Evolutionary conservation across 495 filamentous ascomycete genomes (phyloP).

Genomic region (Parmelia sp.): DNA sequence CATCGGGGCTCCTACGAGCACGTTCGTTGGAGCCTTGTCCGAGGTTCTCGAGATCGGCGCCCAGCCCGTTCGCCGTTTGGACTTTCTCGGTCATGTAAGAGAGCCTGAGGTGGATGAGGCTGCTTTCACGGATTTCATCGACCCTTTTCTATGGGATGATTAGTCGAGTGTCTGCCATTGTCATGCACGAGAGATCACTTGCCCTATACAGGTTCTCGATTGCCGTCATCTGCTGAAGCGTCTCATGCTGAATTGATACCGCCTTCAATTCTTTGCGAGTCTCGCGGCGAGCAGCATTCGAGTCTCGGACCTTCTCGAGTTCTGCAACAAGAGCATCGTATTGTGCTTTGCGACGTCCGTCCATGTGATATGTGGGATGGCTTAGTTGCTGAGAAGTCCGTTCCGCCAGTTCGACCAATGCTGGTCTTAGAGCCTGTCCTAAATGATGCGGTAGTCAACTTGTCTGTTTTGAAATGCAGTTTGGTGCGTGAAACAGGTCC

Average conservation of each 20-base stretch:
- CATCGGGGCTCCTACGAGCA: too few species aligned
- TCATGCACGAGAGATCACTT: neutral
- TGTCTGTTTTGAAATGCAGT: too few species aligned
- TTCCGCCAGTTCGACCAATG: neutral
- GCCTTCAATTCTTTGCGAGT: neutral
- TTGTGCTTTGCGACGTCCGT: neutral
- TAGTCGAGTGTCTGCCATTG: neutral
- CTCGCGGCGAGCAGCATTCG: neutral
- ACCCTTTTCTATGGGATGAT: neutral
- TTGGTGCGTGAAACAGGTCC: too few species aligned
- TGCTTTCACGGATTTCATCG: neutral
- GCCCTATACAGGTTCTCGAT: neutral
- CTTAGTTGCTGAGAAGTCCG: neutral
- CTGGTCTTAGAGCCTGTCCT: slow-evolving; percentile 1
- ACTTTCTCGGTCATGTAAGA: neutral
- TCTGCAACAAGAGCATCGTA: neutral
- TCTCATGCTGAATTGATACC: neutral
- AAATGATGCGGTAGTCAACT: too few species aligned
- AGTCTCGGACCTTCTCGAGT: neutral
- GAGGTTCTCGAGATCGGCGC: neutral
- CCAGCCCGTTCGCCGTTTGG: neutral
- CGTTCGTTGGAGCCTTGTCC: too few species aligned
- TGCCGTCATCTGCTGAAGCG: neutral
- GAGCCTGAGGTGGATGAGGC: neutral
- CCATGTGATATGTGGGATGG: neutral